Percentiles rank a stretch among this genome's conserved stretches.
phyloP scores from a whole-genome alignment of 208 protist genomes.

The Spongospora subterranea region DNA sequence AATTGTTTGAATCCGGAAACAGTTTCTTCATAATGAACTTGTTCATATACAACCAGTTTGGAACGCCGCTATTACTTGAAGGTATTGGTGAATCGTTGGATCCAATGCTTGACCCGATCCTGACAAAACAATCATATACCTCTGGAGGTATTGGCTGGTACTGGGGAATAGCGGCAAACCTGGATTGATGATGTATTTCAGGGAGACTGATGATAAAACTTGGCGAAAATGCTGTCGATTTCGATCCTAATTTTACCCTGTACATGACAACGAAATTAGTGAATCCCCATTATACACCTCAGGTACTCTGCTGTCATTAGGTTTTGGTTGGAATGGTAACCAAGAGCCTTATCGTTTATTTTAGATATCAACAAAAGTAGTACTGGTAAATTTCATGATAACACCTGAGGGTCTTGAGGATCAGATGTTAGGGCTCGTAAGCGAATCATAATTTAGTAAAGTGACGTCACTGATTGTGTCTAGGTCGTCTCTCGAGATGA shows the following conservation, averaged over 20 bases:
- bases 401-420: slow-evolving; percentile 94
- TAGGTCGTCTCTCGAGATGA: slow-evolving; percentile 93
- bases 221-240: slow-evolving; percentile 91
- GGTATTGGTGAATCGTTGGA: slow-evolving; percentile 92
- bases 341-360: not conserved
- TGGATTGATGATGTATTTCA: not conserved
- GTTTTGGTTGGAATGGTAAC: not conserved
- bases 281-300: slow-evolving; percentile 96
- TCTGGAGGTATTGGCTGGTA: slow-evolving; percentile 72
- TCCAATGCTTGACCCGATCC: slow-evolving; percentile 90
- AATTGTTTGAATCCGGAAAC: too few relatives aligned
- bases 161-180: not conserved
- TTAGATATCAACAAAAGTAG: slow-evolving; percentile 84
- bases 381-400: slow-evolving; percentile 97
- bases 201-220: slow-evolving; percentile 90
- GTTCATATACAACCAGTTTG: too few relatives aligned
- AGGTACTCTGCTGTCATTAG: too few relatives aligned
- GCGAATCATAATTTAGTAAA: not conserved
- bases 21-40: too few relatives aligned
- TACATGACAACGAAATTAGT: slow-evolving; percentile 97
- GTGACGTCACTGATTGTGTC: not conserved
- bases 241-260: slow-evolving; percentile 93
- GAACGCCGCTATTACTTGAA: slow-evolving; percentile 93
- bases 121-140: slow-evolving; percentile 72
- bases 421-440: slow-evolving; percentile 87